Conservation (phyloP, 371 early-diverging fungal species). For the Phascolomyces articulosus region DNA sequence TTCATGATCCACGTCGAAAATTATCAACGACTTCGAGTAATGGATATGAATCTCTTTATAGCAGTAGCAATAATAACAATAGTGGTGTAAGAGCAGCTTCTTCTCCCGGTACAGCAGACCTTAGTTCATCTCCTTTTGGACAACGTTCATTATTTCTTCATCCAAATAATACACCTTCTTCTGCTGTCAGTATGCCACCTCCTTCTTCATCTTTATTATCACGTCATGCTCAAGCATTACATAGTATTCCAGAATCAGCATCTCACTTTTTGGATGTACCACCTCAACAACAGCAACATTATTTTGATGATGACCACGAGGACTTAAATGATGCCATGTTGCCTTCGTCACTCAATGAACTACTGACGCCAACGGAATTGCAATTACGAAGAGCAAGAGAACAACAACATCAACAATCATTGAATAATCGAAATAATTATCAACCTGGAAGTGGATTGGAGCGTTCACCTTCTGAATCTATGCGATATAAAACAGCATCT, state of each 20-base stretch:
- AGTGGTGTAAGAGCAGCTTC: neutral
- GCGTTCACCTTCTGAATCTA: conserved; percentile 19
- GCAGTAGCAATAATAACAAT: too few species aligned
- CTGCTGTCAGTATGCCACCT: conserved; percentile 6
- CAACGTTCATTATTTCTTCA: conserved; percentile 18
- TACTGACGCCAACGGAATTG: conserved; percentile 53
- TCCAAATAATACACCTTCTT: conserved; percentile 12
- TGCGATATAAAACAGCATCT: conserved; percentile 8
- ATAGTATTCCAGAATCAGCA: conserved; percentile 22
- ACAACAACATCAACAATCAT: conserved; percentile 19
- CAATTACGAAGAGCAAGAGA: conserved; percentile 40
- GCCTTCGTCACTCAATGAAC: conserved; percentile 56
- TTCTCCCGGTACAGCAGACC: conserved; percentile 16
- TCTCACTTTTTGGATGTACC: conserved; percentile 21
- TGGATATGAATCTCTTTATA: conserved; percentile 6
- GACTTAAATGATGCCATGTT: conserved; percentile 49
- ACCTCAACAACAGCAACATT: conserved; percentile 16
- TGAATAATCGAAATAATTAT: conserved; percentile 1
- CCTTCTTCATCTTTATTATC: conserved; percentile 20
- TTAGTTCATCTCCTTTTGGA: conserved; percentile 18
- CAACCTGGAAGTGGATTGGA: conserved; percentile 11
- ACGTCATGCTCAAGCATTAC: conserved; percentile 11
- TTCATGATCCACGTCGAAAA: neutral
- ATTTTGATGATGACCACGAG: conserved; percentile 21
- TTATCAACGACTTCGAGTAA: neutral